Percentiles rank a stretch among this genome's conserved stretches.
These are phyloP conservation scores for Penicillium nordicum DNA, from an alignment of 2,329 filamentous ascomycete species.

Conservation along the genomic window DNA sequence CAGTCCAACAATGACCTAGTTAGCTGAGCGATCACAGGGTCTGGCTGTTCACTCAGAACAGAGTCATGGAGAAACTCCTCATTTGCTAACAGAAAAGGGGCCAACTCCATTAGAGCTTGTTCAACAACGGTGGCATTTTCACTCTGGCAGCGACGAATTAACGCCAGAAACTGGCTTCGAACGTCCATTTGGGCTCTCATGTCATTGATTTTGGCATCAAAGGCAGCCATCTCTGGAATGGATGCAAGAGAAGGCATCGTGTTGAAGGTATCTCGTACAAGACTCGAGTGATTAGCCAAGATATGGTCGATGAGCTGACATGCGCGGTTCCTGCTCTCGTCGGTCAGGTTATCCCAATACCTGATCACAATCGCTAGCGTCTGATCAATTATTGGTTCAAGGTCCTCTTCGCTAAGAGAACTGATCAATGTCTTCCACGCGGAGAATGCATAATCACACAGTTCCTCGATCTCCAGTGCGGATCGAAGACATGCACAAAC, in stretches of 20 bases:
- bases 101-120: slow-evolving; percentile 74
- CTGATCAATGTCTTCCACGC: slow-evolving; percentile 80
- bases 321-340: slow-evolving; percentile 57
- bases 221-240: slow-evolving; percentile 65
- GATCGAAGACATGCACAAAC: slow-evolving; percentile 82
- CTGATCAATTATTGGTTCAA: slow-evolving; percentile 77
- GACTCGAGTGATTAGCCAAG: slow-evolving; percentile 57
- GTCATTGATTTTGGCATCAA: slow-evolving; percentile 62
- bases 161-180: slow-evolving; percentile 65
- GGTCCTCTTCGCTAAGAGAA: slow-evolving; percentile 72
- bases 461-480: slow-evolving; percentile 67
- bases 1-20: slow-evolving; percentile 80
- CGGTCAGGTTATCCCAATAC: slow-evolving; percentile 70
- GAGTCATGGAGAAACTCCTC: slow-evolving; percentile 77
- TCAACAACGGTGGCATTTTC: slow-evolving; percentile 84
- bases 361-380: slow-evolving; percentile 83
- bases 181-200: slow-evolving; percentile 65
- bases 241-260: slow-evolving; percentile 74
- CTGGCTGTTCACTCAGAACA: slow-evolving; percentile 77
- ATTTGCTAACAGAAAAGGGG: slow-evolving; percentile 66
- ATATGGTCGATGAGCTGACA: slow-evolving; percentile 63
- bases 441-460: slow-evolving; percentile 75
- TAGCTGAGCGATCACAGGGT: slow-evolving; percentile 67
- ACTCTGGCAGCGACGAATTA: slow-evolving; percentile 69
- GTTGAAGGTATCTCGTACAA: slow-evolving; percentile 65